phyloP scores from a whole-genome alignment of 768 basidiomycete genomes.

The Coprinopsis strossmayeri region DNA sequence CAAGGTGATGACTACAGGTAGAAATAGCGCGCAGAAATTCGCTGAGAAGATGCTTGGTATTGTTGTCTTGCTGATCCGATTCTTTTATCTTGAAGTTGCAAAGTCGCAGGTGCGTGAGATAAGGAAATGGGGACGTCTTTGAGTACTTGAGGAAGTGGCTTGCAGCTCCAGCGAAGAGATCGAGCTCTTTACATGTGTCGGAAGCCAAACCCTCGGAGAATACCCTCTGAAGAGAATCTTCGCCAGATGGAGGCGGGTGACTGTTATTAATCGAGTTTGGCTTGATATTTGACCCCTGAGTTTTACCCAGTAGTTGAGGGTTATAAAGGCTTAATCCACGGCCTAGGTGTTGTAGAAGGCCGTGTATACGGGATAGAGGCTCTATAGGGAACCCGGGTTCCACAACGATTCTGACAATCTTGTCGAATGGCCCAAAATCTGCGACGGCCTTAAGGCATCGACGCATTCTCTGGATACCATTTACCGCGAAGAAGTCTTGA shows the following conservation, averaged over 20 bases:
- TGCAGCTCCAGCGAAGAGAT: not conserved
- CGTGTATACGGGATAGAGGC: not conserved
- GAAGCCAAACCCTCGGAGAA: not conserved
- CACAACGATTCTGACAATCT: not conserved
- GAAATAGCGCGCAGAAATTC: no score
- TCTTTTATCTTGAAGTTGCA: not conserved
- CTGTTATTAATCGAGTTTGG: no score
- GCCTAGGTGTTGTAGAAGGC: not conserved
- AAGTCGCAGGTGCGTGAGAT: not conserved
- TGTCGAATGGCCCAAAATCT: not conserved
- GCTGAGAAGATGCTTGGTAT: no score
- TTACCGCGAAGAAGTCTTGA: no score
- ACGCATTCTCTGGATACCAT: not conserved
- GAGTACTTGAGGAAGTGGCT: not conserved
- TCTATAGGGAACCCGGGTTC: conserved; percentile 8
- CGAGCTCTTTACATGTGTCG: not conserved
- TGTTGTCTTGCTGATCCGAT: not conserved
- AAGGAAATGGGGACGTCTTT: not conserved
- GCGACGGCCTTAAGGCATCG: not conserved
- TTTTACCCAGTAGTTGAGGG: no score
- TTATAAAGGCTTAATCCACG: no score
- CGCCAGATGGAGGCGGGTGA: no score
- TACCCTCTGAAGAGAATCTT: no score
- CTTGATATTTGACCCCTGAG: no score
- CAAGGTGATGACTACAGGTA: no score